Evolutionary conservation across 306 rosid genomes (phyloP).

Genomic region (Myrica gale): DNA sequence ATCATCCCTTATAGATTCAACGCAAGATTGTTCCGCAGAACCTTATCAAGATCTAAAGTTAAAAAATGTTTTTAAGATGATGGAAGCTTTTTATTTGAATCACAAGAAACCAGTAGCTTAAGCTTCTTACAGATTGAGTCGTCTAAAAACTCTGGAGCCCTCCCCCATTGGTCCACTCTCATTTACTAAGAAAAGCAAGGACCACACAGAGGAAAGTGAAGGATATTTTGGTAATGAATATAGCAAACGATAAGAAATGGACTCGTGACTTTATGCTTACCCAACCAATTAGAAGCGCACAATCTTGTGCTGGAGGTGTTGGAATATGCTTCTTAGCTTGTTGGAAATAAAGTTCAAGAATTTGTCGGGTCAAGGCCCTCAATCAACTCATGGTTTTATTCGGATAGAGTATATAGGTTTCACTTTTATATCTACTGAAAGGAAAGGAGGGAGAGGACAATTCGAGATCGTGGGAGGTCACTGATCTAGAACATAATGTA

Average conservation of each 20-base stretch:
- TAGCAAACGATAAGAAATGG: constrained; percentile 30
- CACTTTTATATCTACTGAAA: too few relatives aligned
- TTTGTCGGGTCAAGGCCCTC: background rate
- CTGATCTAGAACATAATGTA: too few relatives aligned
- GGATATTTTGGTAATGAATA: constrained; percentile 17
- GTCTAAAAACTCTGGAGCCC: background rate
- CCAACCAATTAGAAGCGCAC: constrained; percentile 5
- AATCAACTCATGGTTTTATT: constrained; percentile 10
- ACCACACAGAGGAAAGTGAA: constrained; percentile 14
- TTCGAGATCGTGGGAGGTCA: too few relatives aligned
- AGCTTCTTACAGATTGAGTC: too few relatives aligned
- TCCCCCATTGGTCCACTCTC: background rate
- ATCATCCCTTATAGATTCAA: background rate
- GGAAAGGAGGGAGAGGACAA: too few relatives aligned
- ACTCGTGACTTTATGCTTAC: constrained; percentile 2
- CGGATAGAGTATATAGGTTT: background rate
- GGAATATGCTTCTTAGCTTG: constrained; percentile 20
- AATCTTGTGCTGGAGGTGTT: background rate
- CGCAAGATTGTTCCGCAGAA: background rate
- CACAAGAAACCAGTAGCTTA: too few relatives aligned
- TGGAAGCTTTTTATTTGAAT: too few relatives aligned
- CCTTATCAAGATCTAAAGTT: too few relatives aligned
- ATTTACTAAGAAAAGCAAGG: background rate
- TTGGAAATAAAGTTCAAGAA: background rate
- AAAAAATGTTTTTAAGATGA: too few relatives aligned